phyloP scores from a whole-genome alignment of 2,329 filamentous ascomycete species.

The Kalmusia sp. region DNA sequence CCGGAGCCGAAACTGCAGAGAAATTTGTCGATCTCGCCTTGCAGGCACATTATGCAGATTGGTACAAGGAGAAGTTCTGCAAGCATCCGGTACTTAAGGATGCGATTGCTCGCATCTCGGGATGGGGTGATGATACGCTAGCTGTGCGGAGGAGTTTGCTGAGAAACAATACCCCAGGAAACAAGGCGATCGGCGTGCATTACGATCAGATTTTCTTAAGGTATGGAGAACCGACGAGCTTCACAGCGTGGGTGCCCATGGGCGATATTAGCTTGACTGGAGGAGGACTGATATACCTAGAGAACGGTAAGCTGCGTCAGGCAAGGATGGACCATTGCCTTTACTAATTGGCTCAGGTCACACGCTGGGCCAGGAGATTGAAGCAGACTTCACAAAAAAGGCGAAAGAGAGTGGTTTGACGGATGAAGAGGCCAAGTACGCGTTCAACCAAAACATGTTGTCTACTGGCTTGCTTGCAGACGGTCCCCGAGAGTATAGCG shows the following conservation, averaged over 20 bases:
- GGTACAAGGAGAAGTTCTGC: constrained; percentile 61
- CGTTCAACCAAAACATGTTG: constrained; percentile 66
- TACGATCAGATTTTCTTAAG: constrained; percentile 67
- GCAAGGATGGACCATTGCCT: neutral
- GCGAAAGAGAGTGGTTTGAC: constrained; percentile 58
- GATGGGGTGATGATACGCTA: constrained; percentile 61
- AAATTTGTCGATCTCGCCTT: constrained; percentile 60
- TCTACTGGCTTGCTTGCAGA: constrained; percentile 61
- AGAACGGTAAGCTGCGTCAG: constrained; percentile 54
- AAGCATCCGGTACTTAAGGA: constrained; percentile 58
- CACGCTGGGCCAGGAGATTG: constrained; percentile 57
- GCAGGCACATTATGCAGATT: constrained; percentile 56
- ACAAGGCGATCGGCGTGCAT: constrained; percentile 66
- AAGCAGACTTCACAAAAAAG: constrained; percentile 57
- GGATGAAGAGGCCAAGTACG: constrained; percentile 57
- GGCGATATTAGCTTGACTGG: constrained; percentile 62
- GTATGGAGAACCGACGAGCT: constrained; percentile 60
- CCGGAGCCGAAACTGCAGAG: constrained; percentile 50
- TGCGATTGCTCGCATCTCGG: constrained; percentile 60
- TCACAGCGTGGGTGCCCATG: constrained; percentile 66
- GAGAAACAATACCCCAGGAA: constrained; percentile 64
- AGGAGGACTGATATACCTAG: constrained; percentile 66
- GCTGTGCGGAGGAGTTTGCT: constrained; percentile 58
- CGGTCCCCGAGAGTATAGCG: constrained; percentile 54
- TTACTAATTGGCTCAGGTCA: constrained; percentile 40